Evolutionary conservation across 108 stramenopile genomes (phyloP).

Genomic region (Epithemia pelagica): DNA sequence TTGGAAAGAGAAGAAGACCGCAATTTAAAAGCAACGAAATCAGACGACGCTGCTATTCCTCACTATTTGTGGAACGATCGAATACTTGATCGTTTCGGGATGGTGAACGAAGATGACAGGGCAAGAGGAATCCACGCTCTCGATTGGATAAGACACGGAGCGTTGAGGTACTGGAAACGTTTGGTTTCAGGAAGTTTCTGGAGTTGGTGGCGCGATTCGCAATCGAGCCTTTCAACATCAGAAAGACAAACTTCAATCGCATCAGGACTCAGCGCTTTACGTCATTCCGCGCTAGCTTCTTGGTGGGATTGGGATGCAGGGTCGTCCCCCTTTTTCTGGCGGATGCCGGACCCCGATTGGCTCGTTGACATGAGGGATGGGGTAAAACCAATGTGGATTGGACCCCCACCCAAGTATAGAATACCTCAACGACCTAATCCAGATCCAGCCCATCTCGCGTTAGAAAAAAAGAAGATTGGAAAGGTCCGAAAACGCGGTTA

Average conservation of each 20-base stretch:
- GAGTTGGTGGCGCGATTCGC: background rate
- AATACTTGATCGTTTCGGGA: too few species aligned
- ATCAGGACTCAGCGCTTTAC: background rate
- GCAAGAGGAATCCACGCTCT: too few species aligned
- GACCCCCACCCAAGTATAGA: background rate
- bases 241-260: too few species aligned
- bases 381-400: background rate
- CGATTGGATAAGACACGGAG: too few species aligned
- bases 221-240: too few species aligned
- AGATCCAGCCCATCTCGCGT: background rate
- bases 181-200: background rate
- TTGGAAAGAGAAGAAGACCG: too few species aligned
- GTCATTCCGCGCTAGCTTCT: background rate
- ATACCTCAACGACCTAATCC: background rate
- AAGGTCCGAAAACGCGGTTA: background rate
- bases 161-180: background rate
- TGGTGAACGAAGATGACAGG: too few species aligned
- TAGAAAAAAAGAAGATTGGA: background rate
- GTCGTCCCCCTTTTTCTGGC: background rate
- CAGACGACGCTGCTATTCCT: too few species aligned
- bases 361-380: background rate
- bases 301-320: background rate
- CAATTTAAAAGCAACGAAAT: too few species aligned
- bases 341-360: background rate
- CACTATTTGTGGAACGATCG: too few species aligned